Evolutionary conservation across 352 stramenopile genomes (phyloP).

Genomic region (Pythium aphanidermatum): DNA sequence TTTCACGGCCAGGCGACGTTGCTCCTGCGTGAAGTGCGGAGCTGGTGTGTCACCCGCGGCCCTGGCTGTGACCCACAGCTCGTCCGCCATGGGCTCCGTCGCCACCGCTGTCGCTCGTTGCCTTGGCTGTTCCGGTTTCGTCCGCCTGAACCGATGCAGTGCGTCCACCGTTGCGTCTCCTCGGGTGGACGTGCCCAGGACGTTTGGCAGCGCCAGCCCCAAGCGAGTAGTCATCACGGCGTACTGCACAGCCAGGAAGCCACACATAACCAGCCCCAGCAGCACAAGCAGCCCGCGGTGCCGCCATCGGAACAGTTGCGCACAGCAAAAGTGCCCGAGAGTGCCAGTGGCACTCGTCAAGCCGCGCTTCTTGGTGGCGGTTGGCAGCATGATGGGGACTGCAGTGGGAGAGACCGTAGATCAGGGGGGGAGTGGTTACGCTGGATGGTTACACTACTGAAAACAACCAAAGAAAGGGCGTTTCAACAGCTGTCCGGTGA

Average conservation of each 20-base stretch:
- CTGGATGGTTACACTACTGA: too few relatives aligned
- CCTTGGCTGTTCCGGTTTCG: too few relatives aligned
- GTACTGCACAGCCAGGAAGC: slow-evolving; percentile 57
- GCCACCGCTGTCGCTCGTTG: not conserved
- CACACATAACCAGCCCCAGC: slow-evolving; percentile 1
- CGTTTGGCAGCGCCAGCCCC: too few relatives aligned
- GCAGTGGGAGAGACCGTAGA: not conserved
- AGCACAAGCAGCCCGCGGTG: not conserved
- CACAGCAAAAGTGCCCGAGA: not conserved
- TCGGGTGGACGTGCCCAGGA: slow-evolving; percentile 17
- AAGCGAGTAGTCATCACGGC: slow-evolving; percentile 36
- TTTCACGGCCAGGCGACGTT: slow-evolving; percentile 37
- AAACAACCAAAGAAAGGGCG: too few relatives aligned
- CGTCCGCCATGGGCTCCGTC: not conserved
- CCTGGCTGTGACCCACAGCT: not conserved
- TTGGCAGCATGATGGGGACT: not conserved
- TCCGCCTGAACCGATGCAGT: slow-evolving; percentile 1
- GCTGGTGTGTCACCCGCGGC: too few relatives aligned
- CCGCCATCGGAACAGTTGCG: slow-evolving; percentile 4
- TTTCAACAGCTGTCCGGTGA: too few relatives aligned
- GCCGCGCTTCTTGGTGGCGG: not conserved
- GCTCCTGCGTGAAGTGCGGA: slow-evolving; percentile 21
- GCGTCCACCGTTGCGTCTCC: not conserved
- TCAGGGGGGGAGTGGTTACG: too few relatives aligned
- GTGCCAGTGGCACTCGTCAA: not conserved